Evolutionary conservation across 2,329 filamentous ascomycete genomes (phyloP).

Genomic region (Aspergillus transmontanensis): DNA sequence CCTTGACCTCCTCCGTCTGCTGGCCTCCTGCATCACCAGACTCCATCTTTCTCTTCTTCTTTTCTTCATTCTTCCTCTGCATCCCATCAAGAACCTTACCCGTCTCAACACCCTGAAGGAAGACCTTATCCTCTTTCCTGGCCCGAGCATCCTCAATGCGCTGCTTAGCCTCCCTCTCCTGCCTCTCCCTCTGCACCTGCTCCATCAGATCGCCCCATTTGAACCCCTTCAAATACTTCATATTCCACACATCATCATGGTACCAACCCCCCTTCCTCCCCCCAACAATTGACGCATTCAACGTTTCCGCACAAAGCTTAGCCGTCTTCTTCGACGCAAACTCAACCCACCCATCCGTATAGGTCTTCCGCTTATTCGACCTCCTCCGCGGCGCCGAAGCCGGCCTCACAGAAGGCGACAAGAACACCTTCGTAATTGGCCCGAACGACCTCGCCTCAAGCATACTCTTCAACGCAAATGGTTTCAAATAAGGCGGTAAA

Average conservation of each 20-base stretch:
- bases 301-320: constrained; percentile 48
- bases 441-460: constrained; percentile 44
- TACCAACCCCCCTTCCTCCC: constrained; percentile 50
- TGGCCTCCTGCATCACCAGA: constrained; percentile 18
- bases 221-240: constrained; percentile 48
- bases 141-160: constrained; percentile 47
- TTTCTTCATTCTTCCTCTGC: constrained; percentile 46
- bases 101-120: constrained; percentile 45
- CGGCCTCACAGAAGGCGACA: constrained; percentile 40
- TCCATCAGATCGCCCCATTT: constrained; percentile 51
- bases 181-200: constrained; percentile 45
- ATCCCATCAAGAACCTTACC: constrained; percentile 47
- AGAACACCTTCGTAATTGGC: constrained; percentile 48
- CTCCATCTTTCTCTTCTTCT: constrained; percentile 32
- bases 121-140: constrained; percentile 47
- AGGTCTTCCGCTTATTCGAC: constrained; percentile 47
- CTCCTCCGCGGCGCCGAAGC: constrained; percentile 24
- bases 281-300: constrained; percentile 48
- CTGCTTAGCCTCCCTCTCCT: constrained; percentile 43
- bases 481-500: constrained; percentile 51
- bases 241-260: constrained; percentile 50
- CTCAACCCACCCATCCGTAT: constrained; percentile 51
- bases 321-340: constrained; percentile 49
- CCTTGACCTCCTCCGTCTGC: constrained; percentile 20
- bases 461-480: constrained; percentile 47